These are phyloP conservation scores for Fusarium praegraminearum DNA, from an alignment of 2,329 filamentous ascomycete genomes.

Conservation along the genomic window DNA sequence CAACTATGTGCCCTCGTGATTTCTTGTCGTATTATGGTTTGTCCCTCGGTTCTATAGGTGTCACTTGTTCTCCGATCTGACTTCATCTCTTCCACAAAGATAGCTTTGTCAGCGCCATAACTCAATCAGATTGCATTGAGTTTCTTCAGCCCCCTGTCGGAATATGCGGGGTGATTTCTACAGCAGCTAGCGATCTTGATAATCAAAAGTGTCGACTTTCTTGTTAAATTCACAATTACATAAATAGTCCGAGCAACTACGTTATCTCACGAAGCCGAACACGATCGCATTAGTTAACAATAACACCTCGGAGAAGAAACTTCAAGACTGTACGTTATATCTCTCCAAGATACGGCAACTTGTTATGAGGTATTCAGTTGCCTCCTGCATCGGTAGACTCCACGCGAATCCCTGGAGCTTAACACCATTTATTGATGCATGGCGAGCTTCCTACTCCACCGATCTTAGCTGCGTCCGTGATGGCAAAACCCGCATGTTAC, in stretches of 20 bases:
- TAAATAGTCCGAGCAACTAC: slow-evolving; percentile 23
- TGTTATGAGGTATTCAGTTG: not conserved
- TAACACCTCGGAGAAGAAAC: not conserved
- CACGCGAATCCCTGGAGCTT: slow-evolving; percentile 33
- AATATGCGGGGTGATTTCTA: slow-evolving; percentile 28
- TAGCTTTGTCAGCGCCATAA: slow-evolving; percentile 35
- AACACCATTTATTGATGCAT: slow-evolving; percentile 21
- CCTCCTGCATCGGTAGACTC: slow-evolving; percentile 19
- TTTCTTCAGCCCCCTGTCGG: slow-evolving; percentile 11
- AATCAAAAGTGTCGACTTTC: slow-evolving; percentile 14
- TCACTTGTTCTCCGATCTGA: slow-evolving; percentile 7
- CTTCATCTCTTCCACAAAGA: slow-evolving; percentile 17
- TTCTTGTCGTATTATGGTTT: not conserved
- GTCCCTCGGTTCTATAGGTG: not conserved
- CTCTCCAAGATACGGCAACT: slow-evolving; percentile 16
- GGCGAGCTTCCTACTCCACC: slow-evolving; percentile 35
- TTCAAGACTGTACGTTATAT: slow-evolving; percentile 7
- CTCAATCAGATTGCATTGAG: slow-evolving; percentile 29
- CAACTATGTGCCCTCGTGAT: not conserved
- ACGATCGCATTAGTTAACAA: not conserved
- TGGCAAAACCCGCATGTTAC: slow-evolving; percentile 25
- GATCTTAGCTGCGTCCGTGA: slow-evolving; percentile 14
- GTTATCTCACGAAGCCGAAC: slow-evolving; percentile 4
- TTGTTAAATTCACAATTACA: slow-evolving; percentile 28
- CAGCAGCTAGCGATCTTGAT: slow-evolving; percentile 24